phyloP scores from a whole-genome alignment of 2,329 filamentous ascomycete genomes.

The Aspergillus aculeatinus region DNA sequence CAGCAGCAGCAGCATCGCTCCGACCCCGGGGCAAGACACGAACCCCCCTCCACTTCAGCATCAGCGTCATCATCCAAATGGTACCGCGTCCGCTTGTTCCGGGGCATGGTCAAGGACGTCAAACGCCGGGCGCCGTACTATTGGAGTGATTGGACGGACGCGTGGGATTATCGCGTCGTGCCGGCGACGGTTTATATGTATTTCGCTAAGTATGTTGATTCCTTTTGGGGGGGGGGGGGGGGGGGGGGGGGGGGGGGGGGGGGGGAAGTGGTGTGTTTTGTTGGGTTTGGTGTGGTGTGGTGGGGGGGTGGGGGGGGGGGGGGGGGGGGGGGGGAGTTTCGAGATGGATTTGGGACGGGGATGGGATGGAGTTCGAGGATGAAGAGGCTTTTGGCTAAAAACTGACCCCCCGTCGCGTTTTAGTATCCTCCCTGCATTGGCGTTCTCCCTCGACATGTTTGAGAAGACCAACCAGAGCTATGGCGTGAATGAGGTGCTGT shows the following conservation, averaged over 20 bases:
- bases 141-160: slow-evolving; percentile 78
- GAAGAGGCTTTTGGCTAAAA: slow-evolving; percentile 13
- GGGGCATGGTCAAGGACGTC: slow-evolving; percentile 77
- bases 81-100: slow-evolving; percentile 75
- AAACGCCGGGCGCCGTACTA: slow-evolving; percentile 74
- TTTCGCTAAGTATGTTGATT: slow-evolving; percentile 73
- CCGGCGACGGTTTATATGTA: slow-evolving; percentile 92
- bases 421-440: slow-evolving; percentile 81
- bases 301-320: no score
- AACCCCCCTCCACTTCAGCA: no score
- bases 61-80: slow-evolving; percentile 47
- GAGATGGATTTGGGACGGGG: background rate
- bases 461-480: slow-evolving; percentile 80
- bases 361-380: background rate
- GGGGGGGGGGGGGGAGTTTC: background rate
- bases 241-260: background rate
- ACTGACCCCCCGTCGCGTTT: background rate
- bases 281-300: no score
- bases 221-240: no score
- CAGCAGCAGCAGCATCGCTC: background rate
- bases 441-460: slow-evolving; percentile 92
- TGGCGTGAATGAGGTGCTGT: slow-evolving; percentile 87
- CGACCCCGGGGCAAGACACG: background rate
- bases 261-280: background rate
- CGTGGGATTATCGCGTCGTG: slow-evolving; percentile 86